Percentiles rank a stretch among this genome's conserved stretches.
These are phyloP conservation scores for Fistulifera solaris DNA, from an alignment of 108 stramenopile species.

Conservation along the genomic window DNA sequence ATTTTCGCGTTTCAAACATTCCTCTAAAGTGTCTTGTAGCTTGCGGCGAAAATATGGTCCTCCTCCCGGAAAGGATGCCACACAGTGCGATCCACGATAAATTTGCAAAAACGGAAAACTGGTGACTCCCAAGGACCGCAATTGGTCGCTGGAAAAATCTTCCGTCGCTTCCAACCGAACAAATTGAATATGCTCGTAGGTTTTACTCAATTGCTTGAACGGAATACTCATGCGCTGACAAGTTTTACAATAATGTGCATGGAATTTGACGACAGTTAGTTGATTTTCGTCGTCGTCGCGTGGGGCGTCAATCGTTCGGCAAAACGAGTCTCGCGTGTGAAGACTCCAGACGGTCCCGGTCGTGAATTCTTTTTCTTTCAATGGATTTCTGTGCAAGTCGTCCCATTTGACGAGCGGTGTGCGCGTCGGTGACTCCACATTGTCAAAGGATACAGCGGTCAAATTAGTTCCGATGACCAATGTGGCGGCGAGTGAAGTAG, in stretches of 20 bases:
- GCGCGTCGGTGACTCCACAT: no score
- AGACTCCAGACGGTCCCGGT: not conserved
- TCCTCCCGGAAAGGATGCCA: constrained; percentile 24
- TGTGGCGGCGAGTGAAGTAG: not conserved
- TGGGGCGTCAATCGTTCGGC: no score
- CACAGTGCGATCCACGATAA: constrained; percentile 22
- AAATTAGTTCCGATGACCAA: not conserved
- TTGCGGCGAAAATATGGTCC: constrained; percentile 15
- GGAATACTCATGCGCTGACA: constrained; percentile 14
- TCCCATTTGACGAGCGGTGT: not conserved
- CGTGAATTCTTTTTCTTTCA: not conserved
- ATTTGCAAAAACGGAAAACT: constrained; percentile 32
- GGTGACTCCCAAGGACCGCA: constrained; percentile 17
- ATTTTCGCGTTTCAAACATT: constrained; percentile 13
- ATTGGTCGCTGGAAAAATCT: constrained; percentile 5
- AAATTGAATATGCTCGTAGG: not conserved
- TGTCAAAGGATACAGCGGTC: not conserved
- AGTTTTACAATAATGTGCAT: constrained; percentile 24
- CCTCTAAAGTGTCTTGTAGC: constrained; percentile 17
- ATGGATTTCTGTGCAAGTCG: not conserved
- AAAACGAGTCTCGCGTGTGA: not conserved
- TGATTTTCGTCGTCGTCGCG: not conserved
- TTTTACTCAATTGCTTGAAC: not conserved
- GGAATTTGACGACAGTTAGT: constrained; percentile 11
- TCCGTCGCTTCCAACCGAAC: constrained; percentile 3